Percentiles rank a stretch among this genome's conserved stretches.
Evolutionary conservation across 257 asterid genomes (phyloP).

Genomic region (Nicotiana paniculata): DNA sequence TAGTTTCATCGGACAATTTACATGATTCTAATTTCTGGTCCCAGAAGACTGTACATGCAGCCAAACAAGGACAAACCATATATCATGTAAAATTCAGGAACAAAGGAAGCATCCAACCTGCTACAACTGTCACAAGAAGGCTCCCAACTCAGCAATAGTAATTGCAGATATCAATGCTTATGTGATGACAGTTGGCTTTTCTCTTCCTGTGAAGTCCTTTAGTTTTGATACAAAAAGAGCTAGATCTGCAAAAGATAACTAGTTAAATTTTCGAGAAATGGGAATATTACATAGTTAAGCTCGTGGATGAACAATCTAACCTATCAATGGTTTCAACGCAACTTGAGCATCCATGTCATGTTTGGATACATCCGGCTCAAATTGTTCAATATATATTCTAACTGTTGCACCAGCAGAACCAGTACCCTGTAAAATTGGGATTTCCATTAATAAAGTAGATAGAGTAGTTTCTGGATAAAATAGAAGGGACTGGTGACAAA

Average conservation of each 20-base stretch:
- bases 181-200: conserved; percentile 94
- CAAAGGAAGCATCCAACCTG: conserved; percentile 22
- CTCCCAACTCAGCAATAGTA: neutral
- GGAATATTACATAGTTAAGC: neutral
- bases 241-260: conserved; percentile 45
- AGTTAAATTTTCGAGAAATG: neutral
- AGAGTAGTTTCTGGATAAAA: neutral
- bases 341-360: conserved; percentile 77
- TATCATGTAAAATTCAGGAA: conserved; percentile 2
- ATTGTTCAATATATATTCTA: conserved; percentile 76
- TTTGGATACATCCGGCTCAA: conserved; percentile 75
- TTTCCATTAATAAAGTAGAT: neutral
- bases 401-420: conserved; percentile 98
- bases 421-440: conserved; percentile 55
- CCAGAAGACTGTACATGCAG: neutral
- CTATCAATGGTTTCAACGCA: conserved; percentile 79
- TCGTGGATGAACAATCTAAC: conserved; percentile 23
- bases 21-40: neutral
- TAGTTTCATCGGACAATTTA: neutral
- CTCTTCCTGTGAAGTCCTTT: conserved; percentile 87
- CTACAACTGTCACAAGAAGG: neutral
- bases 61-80: neutral
- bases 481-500: neutral
- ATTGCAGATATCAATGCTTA: conserved; percentile 20
- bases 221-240: conserved; percentile 75